phyloP scores from a whole-genome alignment of 257 asterid genomes.

The Schizonepeta tenuifolia region DNA sequence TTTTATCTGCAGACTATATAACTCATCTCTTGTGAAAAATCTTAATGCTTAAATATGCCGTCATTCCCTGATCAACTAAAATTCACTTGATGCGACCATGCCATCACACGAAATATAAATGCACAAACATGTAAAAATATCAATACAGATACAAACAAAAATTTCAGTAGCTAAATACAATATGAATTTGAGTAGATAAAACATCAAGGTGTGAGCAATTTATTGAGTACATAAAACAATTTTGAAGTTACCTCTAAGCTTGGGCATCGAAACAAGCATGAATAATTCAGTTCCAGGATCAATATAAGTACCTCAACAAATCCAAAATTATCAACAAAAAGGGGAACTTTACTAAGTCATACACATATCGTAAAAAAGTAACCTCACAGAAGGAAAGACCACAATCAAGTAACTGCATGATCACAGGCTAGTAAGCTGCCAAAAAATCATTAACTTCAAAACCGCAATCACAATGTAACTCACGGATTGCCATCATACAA shows the following conservation, averaged over 20 bases:
- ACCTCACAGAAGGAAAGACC: background rate
- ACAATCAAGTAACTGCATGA: constrained; percentile 5
- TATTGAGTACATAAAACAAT: background rate
- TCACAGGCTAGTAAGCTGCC: constrained; percentile 15
- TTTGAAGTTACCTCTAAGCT: background rate
- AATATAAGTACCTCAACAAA: background rate
- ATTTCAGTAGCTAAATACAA: background rate
- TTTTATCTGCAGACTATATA: background rate
- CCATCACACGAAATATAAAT: constrained; percentile 20
- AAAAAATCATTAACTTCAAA: constrained; percentile 23
- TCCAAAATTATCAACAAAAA: constrained; percentile 12
- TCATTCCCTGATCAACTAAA: constrained; percentile 18
- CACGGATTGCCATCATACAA: constrained; percentile 24
- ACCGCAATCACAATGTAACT: constrained; percentile 27
- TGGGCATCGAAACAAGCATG: constrained; percentile 8
- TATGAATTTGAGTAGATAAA: background rate
- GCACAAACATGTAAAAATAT: background rate
- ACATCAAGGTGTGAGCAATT: constrained; percentile 1
- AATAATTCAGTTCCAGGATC: constrained; percentile 4
- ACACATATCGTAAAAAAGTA: background rate
- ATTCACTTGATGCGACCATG: background rate
- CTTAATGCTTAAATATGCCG: background rate
- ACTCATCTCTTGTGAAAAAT: constrained; percentile 1
- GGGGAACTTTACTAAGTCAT: background rate
- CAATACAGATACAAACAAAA: background rate